Percentiles rank a stretch among this genome's conserved stretches.
These are phyloP conservation scores for Corinectria fuckeliana DNA, from an alignment of 2,329 filamentous ascomycete species.

Conservation along the genomic window DNA sequence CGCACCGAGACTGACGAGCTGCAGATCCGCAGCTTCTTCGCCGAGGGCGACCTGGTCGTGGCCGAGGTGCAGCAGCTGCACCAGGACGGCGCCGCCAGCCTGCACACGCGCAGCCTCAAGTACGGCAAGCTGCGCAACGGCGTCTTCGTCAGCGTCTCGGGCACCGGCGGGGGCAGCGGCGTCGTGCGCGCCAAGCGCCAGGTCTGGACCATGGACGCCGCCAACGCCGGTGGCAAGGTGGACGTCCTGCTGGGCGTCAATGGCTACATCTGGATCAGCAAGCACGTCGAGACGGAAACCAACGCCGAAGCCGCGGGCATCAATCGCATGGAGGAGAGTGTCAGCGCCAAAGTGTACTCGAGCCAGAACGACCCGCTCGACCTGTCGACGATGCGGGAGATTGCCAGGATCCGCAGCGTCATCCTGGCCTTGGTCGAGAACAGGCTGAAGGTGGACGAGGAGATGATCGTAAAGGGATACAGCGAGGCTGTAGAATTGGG, in stretches of 20 bases:
- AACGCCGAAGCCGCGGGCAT: conserved; percentile 62
- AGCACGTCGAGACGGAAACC: conserved; percentile 72
- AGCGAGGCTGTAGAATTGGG: conserved; percentile 79
- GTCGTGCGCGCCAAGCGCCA: conserved; percentile 86
- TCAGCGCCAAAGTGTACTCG: conserved; percentile 86
- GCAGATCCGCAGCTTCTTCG: conserved; percentile 97
- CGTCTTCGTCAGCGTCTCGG: conserved; percentile 81
- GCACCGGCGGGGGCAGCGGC: conserved; percentile 83
- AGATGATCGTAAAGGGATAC: conserved; percentile 83
- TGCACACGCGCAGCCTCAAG: conserved; percentile 89
- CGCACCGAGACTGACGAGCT: conserved; percentile 95
- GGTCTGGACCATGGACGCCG: conserved; percentile 78
- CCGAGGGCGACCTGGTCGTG: conserved; percentile 90
- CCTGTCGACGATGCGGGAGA: conserved; percentile 81
- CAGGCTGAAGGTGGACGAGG: conserved; percentile 86
- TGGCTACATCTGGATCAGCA: conserved; percentile 94
- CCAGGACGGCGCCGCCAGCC: conserved; percentile 80
- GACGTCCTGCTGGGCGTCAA: conserved; percentile 94
- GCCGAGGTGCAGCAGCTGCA: conserved; percentile 94
- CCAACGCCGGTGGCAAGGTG: conserved; percentile 67
- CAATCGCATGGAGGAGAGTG: conserved; percentile 86
- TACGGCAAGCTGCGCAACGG: conserved; percentile 97
- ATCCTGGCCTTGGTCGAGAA: conserved; percentile 84
- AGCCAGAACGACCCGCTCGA: conserved; percentile 91
- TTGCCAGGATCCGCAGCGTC: conserved; percentile 81